These are phyloP conservation scores for Calonectria henricotiae DNA, from an alignment of 2,329 filamentous ascomycete genomes.

Conservation along the genomic window DNA sequence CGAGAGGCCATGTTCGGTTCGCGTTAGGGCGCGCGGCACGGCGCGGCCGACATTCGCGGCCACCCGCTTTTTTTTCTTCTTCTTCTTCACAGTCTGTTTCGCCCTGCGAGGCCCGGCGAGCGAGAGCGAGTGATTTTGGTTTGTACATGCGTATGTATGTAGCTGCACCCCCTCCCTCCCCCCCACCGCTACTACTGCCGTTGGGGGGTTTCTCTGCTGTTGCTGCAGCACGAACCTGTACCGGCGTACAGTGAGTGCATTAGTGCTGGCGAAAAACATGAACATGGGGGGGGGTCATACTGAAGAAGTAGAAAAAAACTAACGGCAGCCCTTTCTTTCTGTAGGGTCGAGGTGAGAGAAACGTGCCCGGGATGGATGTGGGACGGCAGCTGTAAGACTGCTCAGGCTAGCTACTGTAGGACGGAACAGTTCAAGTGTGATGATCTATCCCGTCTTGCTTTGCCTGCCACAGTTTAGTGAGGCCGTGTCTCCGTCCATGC, in stretches of 20 bases:
- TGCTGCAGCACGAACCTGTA: constrained; percentile 23
- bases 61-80: constrained; percentile 9
- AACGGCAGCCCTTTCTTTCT: background rate
- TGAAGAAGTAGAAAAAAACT: background rate
- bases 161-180: background rate
- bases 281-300: constrained; percentile 24
- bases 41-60: constrained; percentile 32
- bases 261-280: background rate
- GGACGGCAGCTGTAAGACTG: background rate
- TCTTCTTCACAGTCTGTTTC: no score
- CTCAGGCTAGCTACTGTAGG: background rate
- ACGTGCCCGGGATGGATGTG: no score
- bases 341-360: no score
- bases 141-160: background rate
- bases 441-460: background rate
- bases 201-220: background rate
- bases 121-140: background rate
- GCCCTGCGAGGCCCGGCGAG: constrained; percentile 3
- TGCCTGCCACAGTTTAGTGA: background rate
- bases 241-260: constrained; percentile 26
- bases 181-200: background rate
- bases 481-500: background rate
- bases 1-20: constrained; percentile 11
- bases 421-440: background rate
- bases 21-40: constrained; percentile 28